Percentiles rank a stretch among this genome's conserved stretches.
Conservation (phyloP, 768 basidiomycete genomes). For the Albatrellus ellisii region DNA sequence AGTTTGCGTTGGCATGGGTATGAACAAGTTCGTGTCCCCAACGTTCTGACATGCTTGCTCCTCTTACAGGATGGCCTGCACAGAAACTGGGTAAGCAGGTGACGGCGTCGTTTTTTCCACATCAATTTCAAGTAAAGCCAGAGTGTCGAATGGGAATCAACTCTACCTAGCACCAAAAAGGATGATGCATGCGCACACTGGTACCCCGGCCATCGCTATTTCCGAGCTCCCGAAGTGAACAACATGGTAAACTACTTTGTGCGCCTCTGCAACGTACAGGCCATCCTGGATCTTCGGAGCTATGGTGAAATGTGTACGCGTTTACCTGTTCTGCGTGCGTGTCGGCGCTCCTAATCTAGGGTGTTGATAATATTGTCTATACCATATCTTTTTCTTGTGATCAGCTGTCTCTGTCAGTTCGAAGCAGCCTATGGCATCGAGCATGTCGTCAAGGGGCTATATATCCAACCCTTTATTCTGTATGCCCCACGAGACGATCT, state of each 20-base stretch:
- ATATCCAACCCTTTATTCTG: constrained; percentile 46
- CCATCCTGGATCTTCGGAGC: constrained; percentile 64
- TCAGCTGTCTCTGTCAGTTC: constrained; percentile 39
- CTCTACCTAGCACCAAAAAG: too few relatives aligned
- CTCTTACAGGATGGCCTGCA: too few relatives aligned
- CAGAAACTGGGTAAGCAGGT: too few relatives aligned
- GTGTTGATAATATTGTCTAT: constrained; percentile 44
- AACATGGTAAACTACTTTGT: constrained; percentile 59
- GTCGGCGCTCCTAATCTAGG: not conserved
- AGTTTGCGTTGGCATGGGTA: too few relatives aligned
- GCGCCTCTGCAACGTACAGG: constrained; percentile 37
- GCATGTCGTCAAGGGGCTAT: constrained; percentile 36
- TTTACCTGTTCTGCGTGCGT: not conserved
- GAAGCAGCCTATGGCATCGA: constrained; percentile 61
- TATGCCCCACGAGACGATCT: constrained; percentile 4
- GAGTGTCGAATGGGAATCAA: too few relatives aligned
- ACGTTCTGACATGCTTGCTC: too few relatives aligned
- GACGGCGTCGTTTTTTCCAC: too few relatives aligned
- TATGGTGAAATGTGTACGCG: constrained; percentile 71
- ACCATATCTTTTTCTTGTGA: constrained; percentile 67
- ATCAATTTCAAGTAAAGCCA: too few relatives aligned
- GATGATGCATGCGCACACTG: constrained; percentile 57
- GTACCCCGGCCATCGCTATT: constrained; percentile 63
- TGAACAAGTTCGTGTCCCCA: too few relatives aligned
- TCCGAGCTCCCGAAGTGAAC: constrained; percentile 66